A percentile compares a stretch with the other conserved stretches of the same genome.
Conservation (phyloP, 2,329 filamentous ascomycete species). For the Pleochaeta shiraiana region DNA sequence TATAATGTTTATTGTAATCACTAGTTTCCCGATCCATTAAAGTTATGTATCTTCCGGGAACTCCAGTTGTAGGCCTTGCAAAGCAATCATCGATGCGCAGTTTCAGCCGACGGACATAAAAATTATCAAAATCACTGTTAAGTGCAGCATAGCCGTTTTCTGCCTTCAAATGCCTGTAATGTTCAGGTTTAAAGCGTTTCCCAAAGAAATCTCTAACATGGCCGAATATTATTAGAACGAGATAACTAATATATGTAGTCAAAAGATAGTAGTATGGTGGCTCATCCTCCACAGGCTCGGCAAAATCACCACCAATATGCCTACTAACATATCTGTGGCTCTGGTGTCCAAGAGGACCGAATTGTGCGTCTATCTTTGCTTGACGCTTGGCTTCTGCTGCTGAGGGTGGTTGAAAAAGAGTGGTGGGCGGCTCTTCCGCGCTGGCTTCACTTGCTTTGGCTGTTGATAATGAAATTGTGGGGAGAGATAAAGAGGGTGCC, state of each 20-base stretch:
- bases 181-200: slow-evolving; percentile 72
- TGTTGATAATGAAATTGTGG: slow-evolving; percentile 79
- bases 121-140: slow-evolving; percentile 98
- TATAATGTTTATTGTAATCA: slow-evolving; percentile 81
- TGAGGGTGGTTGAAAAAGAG: slow-evolving; percentile 69
- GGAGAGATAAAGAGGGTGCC: slow-evolving; percentile 53
- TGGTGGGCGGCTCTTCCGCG: slow-evolving; percentile 52
- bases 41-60: slow-evolving; percentile 85
- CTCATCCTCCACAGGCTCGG: slow-evolving; percentile 76
- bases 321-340: slow-evolving; percentile 78
- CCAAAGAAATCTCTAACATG: slow-evolving; percentile 96
- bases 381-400: slow-evolving; percentile 60
- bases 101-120: slow-evolving; percentile 86
- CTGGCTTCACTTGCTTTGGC: slow-evolving; percentile 56
- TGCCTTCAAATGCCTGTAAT: slow-evolving; percentile 62
- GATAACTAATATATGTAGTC: slow-evolving; percentile 95
- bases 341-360: slow-evolving; percentile 61
- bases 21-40: slow-evolving; percentile 76
- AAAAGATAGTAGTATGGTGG: slow-evolving; percentile 93
- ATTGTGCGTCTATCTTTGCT: slow-evolving; percentile 68
- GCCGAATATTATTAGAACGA: slow-evolving; percentile 86
- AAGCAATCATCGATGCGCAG: slow-evolving; percentile 95
- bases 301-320: slow-evolving; percentile 61
- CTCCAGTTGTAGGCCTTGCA: slow-evolving; percentile 73
- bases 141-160: slow-evolving; percentile 83